These are phyloP conservation scores for Curvularia sp. DNA, from an alignment of 2,329 filamentous ascomycete genomes.

Conservation along the genomic window DNA sequence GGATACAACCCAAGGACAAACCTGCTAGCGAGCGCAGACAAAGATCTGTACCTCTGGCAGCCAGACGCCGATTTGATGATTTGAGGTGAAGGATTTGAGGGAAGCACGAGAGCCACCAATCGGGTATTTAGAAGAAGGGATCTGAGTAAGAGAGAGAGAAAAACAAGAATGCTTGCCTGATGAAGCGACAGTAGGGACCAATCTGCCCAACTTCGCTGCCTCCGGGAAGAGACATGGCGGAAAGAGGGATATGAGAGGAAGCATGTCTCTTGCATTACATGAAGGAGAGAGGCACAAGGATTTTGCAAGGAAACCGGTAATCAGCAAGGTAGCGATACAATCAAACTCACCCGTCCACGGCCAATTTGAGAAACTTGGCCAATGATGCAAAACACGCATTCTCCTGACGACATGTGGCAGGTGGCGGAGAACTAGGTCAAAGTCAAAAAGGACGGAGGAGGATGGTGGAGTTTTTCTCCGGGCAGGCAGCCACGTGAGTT, in stretches of 20 bases:
- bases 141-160: neutral
- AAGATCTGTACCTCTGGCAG: constrained; percentile 66
- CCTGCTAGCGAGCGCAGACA: constrained; percentile 87
- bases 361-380: neutral
- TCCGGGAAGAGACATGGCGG: neutral
- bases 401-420: neutral
- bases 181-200: neutral
- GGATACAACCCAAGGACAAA: constrained; percentile 93
- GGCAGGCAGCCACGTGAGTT: neutral
- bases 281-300: neutral
- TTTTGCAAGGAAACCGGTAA: neutral
- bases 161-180: neutral
- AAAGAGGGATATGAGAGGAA: neutral
- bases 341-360: neutral
- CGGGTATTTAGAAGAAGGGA: neutral
- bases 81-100: constrained; percentile 17
- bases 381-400: neutral
- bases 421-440: neutral
- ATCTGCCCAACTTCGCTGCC: neutral
- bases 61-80: constrained; percentile 55
- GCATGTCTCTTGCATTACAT: neutral
- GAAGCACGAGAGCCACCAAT: neutral
- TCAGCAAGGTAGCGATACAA: neutral
- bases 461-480: neutral
- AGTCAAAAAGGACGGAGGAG: neutral